Base-by-base conservation (phyloP, 768 basidiomycete species). In the Dioszegia crocea region DNA sequence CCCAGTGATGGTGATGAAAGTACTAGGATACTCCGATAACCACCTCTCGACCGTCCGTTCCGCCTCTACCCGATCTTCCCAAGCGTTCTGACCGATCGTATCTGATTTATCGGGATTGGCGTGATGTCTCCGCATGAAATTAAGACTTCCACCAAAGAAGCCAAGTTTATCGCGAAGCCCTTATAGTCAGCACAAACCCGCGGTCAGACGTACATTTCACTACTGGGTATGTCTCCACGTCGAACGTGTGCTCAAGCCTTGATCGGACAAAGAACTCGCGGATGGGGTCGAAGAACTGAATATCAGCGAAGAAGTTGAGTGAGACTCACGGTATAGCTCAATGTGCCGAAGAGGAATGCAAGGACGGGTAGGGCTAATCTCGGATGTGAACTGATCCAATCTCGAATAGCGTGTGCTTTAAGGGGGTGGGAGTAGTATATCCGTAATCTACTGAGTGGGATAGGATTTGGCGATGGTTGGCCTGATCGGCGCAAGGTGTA, bases 251-350 rank as follows among this genome's bases (percentile, higher is more conserved):
- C 44, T 87, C 79, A 67, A 96, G 81, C 68, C 91, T 89, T 24
- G 84, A 84, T 78, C 90, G 83, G 0, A 98, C 83, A 80, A 86
- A 89, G 59, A 91, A 80, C 2, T 85, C 83, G 26, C 94, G 86
- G 40, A 99, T 83, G 2, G 92, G 92, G 75, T 97, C 91, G 68
- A 97, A 96, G 51, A 97, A 84, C 88, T 94, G 48, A 31, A 5
- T 26, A 41, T 57, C 59, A 55, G 60, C 39, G 5, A 24, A 14
- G 38, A 51, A 14, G 59, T 36, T 11, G 50, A 30, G 4, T 2
- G n/a, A 2, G 26, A 77, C 85, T 60, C 62, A 90, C 91, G 5
- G 89, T 87, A 73, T 94, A 96, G 21, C 89, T 89, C 36, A 98
- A 66, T 2, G 87, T 86, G 11, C 92, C 94, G n/a, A 98, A 74